Evolutionary conservation across 2,329 filamentous ascomycete genomes (phyloP).

Genomic region (Daldinia eschscholtzii): DNA sequence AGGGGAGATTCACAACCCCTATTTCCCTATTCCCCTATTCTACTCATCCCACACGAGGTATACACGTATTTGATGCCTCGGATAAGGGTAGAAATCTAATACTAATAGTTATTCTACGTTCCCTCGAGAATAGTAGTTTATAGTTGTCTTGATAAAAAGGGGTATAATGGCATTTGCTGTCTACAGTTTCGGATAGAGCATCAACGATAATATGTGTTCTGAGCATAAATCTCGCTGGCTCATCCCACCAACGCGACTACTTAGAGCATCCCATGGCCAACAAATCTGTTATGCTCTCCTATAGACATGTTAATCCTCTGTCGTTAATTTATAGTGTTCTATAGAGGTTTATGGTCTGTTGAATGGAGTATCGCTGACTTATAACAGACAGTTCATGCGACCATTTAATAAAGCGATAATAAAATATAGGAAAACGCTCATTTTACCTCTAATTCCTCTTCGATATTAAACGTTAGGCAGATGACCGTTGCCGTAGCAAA

Average conservation of each 20-base stretch:
- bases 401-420: neutral
- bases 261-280: neutral
- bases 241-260: neutral
- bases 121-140: neutral
- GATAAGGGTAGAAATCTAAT: neutral
- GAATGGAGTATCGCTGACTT: too few species aligned
- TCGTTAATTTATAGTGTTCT: neutral
- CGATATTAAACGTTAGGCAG: too few species aligned
- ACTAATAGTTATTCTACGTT: neutral
- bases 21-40: neutral
- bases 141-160: neutral
- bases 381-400: too few species aligned
- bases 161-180: neutral
- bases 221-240: too few species aligned
- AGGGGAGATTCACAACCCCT: too few species aligned
- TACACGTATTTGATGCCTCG: neutral
- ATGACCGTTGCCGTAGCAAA: too few species aligned
- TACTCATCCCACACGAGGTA: neutral
- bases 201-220: too few species aligned
- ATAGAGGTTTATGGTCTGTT: too few species aligned
- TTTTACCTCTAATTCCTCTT: too few species aligned
- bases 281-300: neutral
- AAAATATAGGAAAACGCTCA: neutral
- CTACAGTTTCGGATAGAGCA: neutral
- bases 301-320: neutral